Evolutionary conservation across 768 basidiomycete species (phyloP).

Genomic region (Auricularia sp.): DNA sequence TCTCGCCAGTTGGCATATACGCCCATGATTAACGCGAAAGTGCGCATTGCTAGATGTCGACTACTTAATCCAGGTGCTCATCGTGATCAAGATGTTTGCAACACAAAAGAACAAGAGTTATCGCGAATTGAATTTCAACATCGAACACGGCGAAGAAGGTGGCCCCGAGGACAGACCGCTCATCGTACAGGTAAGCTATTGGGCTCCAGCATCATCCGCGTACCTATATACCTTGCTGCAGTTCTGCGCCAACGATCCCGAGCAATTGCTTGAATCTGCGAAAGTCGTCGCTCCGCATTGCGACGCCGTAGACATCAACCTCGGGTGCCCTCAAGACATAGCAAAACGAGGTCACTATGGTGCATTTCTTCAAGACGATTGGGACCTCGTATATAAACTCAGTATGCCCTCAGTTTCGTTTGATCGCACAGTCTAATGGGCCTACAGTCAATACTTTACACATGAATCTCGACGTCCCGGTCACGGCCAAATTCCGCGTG

Average conservation of each 20-base stretch:
- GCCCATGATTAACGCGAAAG: slow-evolving; percentile 97
- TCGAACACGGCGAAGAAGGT: slow-evolving; percentile 74
- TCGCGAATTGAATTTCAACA: slow-evolving; percentile 58
- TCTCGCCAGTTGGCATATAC: slow-evolving; percentile 70
- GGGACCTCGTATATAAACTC: slow-evolving; percentile 76
- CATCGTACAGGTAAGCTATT: slow-evolving; percentile 51
- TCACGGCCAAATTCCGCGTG: slow-evolving; percentile 93
- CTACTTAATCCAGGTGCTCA: background rate
- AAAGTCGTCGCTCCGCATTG: slow-evolving; percentile 65
- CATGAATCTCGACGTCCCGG: slow-evolving; percentile 74
- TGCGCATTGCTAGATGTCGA: slow-evolving; percentile 16
- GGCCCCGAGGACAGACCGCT: slow-evolving; percentile 68
- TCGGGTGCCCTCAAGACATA: slow-evolving; percentile 94
- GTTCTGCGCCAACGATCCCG: slow-evolving; percentile 88
- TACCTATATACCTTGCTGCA: slow-evolving; percentile 16
- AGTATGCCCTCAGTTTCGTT: slow-evolving; percentile 39
- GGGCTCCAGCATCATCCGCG: background rate
- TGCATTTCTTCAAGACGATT: slow-evolving; percentile 87
- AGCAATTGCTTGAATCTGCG: slow-evolving; percentile 68
- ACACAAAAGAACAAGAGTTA: slow-evolving; percentile 41
- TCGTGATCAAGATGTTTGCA: slow-evolving; percentile 47
- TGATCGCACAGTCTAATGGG: background rate
- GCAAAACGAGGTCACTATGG: slow-evolving; percentile 83
- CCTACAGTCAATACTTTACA: slow-evolving; percentile 76
- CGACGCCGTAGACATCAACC: slow-evolving; percentile 91